These are phyloP conservation scores for Aspergillus ellipticus DNA, from an alignment of 495 filamentous ascomycete genomes.

Conservation along the genomic window DNA sequence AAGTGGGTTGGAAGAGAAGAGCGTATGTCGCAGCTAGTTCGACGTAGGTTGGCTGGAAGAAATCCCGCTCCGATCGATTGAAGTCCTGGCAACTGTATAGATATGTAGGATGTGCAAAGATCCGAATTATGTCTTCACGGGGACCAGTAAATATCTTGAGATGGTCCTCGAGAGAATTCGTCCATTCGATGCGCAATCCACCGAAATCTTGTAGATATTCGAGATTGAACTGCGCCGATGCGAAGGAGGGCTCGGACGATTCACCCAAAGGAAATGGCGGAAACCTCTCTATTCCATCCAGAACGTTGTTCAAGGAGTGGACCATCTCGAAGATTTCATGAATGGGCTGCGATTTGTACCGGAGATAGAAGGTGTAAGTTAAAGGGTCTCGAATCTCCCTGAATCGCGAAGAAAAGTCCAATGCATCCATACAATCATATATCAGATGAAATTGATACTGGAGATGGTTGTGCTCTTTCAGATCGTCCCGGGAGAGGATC, in stretches of 20 bases:
- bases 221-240: background rate
- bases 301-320: background rate
- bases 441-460: background rate
- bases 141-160: background rate
- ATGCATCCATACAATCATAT: background rate
- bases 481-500: background rate
- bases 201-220: background rate
- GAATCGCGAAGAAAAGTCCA: background rate
- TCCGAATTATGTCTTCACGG: background rate
- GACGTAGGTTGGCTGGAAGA: background rate
- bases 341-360: background rate
- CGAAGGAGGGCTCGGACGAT: background rate
- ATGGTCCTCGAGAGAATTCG: background rate
- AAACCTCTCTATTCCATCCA: background rate
- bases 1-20: background rate
- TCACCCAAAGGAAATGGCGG: background rate
- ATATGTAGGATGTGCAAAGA: background rate
- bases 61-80: background rate
- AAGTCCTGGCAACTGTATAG: background rate
- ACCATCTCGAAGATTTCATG: background rate
- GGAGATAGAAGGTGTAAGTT: background rate
- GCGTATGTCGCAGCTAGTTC: background rate
- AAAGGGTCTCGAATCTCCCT: background rate
- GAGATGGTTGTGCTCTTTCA: background rate
- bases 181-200: background rate